These are phyloP conservation scores for Ceratobasidium sp. DNA, from an alignment of 1,284 basidiomycete genomes.

Conservation along the genomic window DNA sequence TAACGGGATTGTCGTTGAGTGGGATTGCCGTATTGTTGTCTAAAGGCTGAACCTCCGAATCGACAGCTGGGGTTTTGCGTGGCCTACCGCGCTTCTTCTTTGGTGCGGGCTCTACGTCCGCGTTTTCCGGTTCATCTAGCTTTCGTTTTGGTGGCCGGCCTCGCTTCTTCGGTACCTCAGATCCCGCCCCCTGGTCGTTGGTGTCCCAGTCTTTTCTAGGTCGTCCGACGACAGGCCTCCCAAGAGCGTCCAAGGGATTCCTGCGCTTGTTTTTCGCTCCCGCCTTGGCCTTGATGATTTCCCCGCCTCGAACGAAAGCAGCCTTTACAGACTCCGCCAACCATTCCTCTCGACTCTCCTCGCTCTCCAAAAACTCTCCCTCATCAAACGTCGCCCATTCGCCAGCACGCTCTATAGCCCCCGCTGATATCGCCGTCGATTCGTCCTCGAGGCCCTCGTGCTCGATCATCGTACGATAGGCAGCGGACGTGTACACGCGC, in stretches of 20 bases:
- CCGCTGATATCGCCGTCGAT: not conserved
- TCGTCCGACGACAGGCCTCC: slow-evolving; percentile 56
- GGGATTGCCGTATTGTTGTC: not conserved
- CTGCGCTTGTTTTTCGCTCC: slow-evolving; percentile 42
- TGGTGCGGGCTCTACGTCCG: slow-evolving; percentile 18
- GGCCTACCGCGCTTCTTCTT: slow-evolving; percentile 60
- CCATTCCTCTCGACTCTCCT: slow-evolving; percentile 11
- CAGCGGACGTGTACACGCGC: slow-evolving; percentile 77
- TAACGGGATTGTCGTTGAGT: not conserved
- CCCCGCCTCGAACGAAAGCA: slow-evolving; percentile 39
- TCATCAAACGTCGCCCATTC: slow-evolving; percentile 39
- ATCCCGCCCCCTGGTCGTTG: not conserved
- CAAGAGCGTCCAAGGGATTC: slow-evolving; percentile 51
- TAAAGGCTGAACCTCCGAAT: not conserved
- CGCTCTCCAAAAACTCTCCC: slow-evolving; percentile 33
- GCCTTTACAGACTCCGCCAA: not conserved
- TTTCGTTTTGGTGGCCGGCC: slow-evolving; percentile 22
- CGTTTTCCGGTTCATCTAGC: slow-evolving; percentile 8
- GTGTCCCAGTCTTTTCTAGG: slow-evolving; percentile 54
- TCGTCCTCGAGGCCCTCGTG: slow-evolving; percentile 29
- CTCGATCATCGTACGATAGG: slow-evolving; percentile 40
- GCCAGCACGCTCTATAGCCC: slow-evolving; percentile 16
- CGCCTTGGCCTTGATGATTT: slow-evolving; percentile 52
- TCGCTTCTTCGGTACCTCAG: slow-evolving; percentile 8
- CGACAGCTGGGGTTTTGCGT: slow-evolving; percentile 51